These are phyloP conservation scores for Fusarium scirpi DNA, from an alignment of 2,329 filamentous ascomycete genomes.

Conservation along the genomic window DNA sequence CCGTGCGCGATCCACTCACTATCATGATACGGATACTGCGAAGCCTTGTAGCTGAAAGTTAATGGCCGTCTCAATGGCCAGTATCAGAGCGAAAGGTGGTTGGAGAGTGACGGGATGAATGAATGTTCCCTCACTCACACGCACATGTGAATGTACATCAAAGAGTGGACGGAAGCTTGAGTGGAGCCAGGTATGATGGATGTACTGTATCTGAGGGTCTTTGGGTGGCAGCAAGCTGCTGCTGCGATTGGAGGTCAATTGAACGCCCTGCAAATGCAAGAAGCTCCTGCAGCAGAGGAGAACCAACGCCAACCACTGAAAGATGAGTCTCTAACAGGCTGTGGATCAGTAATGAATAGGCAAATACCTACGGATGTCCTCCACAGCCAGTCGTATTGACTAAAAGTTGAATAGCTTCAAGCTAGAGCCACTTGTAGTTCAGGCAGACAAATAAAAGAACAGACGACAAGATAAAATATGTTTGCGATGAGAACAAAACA, in stretches of 20 bases:
- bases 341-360: slow-evolving; percentile 14
- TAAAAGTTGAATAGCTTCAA: slow-evolving; percentile 12
- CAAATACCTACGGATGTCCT: slow-evolving; percentile 1
- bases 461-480: neutral
- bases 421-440: slow-evolving; percentile 7
- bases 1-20: slow-evolving; percentile 29
- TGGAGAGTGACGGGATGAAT: slow-evolving; percentile 30
- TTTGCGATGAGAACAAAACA: neutral
- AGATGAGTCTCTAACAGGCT: neutral
- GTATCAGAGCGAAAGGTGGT: slow-evolving; percentile 10
- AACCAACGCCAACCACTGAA: slow-evolving; percentile 13
- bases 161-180: slow-evolving; percentile 26
- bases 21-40: slow-evolving; percentile 31
- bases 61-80: slow-evolving; percentile 13
- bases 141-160: slow-evolving; percentile 27
- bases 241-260: slow-evolving; percentile 40
- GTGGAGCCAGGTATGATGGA: slow-evolving; percentile 32
- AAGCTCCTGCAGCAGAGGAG: slow-evolving; percentile 35
- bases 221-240: slow-evolving; percentile 22
- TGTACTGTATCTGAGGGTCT: slow-evolving; percentile 4
- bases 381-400: slow-evolving; percentile 6
- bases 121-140: slow-evolving; percentile 3
- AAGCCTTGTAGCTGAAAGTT: slow-evolving; percentile 9
- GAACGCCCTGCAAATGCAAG: slow-evolving; percentile 21
- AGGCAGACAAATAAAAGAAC: slow-evolving; percentile 11